phyloP scores from a whole-genome alignment of 1,284 basidiomycete genomes.

The Irpex sp. region DNA sequence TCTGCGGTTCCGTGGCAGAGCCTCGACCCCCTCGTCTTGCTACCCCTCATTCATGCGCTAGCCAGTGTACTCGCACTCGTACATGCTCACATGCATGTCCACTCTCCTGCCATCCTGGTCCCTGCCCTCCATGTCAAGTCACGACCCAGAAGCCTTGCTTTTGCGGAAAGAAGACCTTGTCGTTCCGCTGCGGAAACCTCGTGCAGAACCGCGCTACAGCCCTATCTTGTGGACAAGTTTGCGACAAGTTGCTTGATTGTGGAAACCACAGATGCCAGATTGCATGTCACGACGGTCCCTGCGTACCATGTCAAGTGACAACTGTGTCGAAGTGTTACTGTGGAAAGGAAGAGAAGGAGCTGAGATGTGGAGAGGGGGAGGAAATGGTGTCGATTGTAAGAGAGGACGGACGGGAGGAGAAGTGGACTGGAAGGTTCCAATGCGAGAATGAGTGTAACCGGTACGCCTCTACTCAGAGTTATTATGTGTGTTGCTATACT shows the following conservation, averaged over 20 bases:
- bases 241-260: slow-evolving; percentile 57
- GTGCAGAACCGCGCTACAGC: slow-evolving; percentile 29
- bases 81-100: slow-evolving; percentile 69
- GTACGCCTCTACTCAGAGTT: slow-evolving; percentile 29
- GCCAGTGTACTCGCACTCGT: slow-evolving; percentile 68
- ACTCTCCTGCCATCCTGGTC: slow-evolving; percentile 67
- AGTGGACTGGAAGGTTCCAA: slow-evolving; percentile 69
- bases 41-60: slow-evolving; percentile 85
- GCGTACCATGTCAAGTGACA: slow-evolving; percentile 55
- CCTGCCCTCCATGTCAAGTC: slow-evolving; percentile 71
- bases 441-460: slow-evolving; percentile 64
- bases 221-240: slow-evolving; percentile 68
- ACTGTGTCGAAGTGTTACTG: slow-evolving; percentile 73
- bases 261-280: slow-evolving; percentile 63
- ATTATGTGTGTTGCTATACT: not conserved
- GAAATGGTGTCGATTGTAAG: slow-evolving; percentile 25
- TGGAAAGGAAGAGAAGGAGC: slow-evolving; percentile 58
- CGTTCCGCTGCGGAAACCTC: slow-evolving; percentile 61
- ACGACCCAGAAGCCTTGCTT: slow-evolving; percentile 58
- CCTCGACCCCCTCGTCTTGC: slow-evolving; percentile 65
- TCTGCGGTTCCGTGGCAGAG: slow-evolving; percentile 74
- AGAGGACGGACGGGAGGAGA: slow-evolving; percentile 31
- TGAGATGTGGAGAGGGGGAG: slow-evolving; percentile 64
- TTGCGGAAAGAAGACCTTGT: slow-evolving; percentile 57
- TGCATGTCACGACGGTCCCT: slow-evolving; percentile 73